Percentiles rank a stretch among this genome's conserved stretches.
These are phyloP conservation scores for Verticillium nubilum DNA, from an alignment of 2,329 filamentous ascomycete species.

Conservation along the genomic window DNA sequence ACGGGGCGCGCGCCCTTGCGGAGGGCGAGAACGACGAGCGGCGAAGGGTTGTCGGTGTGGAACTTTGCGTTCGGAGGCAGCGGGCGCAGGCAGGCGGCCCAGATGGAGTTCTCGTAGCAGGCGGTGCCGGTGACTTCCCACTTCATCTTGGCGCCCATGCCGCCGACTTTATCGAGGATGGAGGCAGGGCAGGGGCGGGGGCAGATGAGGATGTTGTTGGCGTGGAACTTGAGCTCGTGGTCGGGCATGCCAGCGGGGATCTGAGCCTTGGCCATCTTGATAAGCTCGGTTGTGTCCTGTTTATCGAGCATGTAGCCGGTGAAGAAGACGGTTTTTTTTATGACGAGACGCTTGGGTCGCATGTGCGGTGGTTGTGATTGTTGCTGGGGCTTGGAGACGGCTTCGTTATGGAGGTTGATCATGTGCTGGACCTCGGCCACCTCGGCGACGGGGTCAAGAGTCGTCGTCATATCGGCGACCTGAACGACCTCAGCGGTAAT, in stretches of 20 bases:
- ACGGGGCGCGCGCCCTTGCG: slow-evolving; percentile 69
- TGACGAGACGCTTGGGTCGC: slow-evolving; percentile 49
- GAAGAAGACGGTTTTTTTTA: slow-evolving; percentile 86
- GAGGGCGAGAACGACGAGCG: slow-evolving; percentile 77
- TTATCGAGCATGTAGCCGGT: slow-evolving; percentile 82
- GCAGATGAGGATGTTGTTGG: slow-evolving; percentile 87
- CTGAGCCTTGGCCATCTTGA: slow-evolving; percentile 53
- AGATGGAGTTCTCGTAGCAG: slow-evolving; percentile 72
- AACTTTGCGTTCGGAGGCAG: slow-evolving; percentile 60
- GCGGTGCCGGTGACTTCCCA: slow-evolving; percentile 81
- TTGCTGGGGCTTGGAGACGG: slow-evolving; percentile 33
- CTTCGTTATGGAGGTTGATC: slow-evolving; percentile 78
- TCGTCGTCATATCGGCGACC: slow-evolving; percentile 69
- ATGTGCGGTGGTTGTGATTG: slow-evolving; percentile 22
- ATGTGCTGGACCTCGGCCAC: slow-evolving; percentile 81
- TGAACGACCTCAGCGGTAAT: slow-evolving; percentile 79
- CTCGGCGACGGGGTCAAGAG: slow-evolving; percentile 72
- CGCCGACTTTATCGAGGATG: slow-evolving; percentile 79
- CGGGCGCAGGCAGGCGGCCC: slow-evolving; percentile 77
- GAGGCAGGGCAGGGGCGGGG: slow-evolving; percentile 66
- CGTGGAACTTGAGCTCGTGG: slow-evolving; percentile 72
- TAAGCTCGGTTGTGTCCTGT: slow-evolving; percentile 66
- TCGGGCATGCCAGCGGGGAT: slow-evolving; percentile 58
- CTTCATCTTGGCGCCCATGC: slow-evolving; percentile 73
- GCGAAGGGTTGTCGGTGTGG: slow-evolving; percentile 74